Evolutionary conservation across 2,329 filamentous ascomycete species (phyloP).

Genomic region (Fusarium sp.): DNA sequence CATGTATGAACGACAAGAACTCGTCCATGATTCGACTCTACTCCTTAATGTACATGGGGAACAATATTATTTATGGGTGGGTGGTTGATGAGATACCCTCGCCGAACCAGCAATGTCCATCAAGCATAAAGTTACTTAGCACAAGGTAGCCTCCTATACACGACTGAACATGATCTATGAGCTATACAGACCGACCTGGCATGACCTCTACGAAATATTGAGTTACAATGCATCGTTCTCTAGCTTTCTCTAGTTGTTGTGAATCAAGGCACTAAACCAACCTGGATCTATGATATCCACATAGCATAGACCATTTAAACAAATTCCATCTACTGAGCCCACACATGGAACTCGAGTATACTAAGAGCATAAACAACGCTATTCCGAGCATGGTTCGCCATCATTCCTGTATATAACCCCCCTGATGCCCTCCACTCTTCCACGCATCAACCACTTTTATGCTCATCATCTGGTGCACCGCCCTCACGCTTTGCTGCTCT

Average conservation of each 20-base stretch:
- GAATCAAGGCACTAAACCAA: conserved; percentile 5
- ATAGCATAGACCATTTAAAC: conserved; percentile 1
- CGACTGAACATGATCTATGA: conserved; percentile 27
- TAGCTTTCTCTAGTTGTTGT: conserved; percentile 2
- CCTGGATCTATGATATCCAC: background rate
- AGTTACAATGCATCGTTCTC: conserved; percentile 2
- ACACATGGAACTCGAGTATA: conserved; percentile 6
- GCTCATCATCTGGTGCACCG: conserved; percentile 10
- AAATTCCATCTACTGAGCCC: conserved; percentile 17
- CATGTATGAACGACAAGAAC: conserved; percentile 13
- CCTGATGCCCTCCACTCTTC: conserved; percentile 8
- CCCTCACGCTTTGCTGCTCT: conserved; percentile 11
- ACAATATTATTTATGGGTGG: conserved; percentile 18
- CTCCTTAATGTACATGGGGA: conserved; percentile 13
- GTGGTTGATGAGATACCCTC: conserved; percentile 36
- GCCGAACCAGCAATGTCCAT: conserved; percentile 23
- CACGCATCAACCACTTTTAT: conserved; percentile 5
- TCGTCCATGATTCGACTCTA: conserved; percentile 16
- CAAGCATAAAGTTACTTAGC: conserved; percentile 9
- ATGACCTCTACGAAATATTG: background rate
- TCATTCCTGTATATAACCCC: conserved; percentile 13
- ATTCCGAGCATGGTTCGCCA: conserved; percentile 14
- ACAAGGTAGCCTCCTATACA: conserved; percentile 12
- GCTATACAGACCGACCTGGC: background rate
- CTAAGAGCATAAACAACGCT: conserved; percentile 9